Evolutionary conservation across 768 basidiomycete species (phyloP).

Genomic region (Pisolithus tinctorius): DNA sequence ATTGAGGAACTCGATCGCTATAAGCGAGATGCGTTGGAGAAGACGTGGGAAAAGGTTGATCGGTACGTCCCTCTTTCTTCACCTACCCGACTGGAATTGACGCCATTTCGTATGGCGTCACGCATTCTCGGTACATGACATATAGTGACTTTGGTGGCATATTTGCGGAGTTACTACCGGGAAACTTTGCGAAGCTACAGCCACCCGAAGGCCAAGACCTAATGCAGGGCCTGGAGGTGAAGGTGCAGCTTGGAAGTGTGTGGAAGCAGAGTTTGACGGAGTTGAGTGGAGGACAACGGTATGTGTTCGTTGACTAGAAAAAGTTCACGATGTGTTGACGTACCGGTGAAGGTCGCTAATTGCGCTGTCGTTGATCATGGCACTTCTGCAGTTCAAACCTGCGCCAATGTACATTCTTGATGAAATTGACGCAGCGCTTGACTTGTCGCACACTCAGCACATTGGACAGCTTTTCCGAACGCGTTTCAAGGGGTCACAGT

Average conservation of each 20-base stretch:
- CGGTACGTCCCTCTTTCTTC: constrained; percentile 36
- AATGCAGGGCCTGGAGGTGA: constrained; percentile 94
- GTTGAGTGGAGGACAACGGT: constrained; percentile 95
- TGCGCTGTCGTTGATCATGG: constrained; percentile 96
- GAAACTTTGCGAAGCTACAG: constrained; percentile 92
- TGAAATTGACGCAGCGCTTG: constrained; percentile 96
- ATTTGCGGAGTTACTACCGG: constrained; percentile 91
- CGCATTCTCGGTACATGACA: neutral
- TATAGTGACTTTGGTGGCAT: constrained; percentile 91
- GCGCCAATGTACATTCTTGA: constrained; percentile 99
- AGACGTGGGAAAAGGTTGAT: constrained; percentile 96
- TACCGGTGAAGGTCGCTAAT: constrained; percentile 75
- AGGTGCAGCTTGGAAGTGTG: constrained; percentile 87
- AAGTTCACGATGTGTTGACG: constrained; percentile 1
- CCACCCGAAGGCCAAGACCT: constrained; percentile 92
- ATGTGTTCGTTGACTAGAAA: neutral
- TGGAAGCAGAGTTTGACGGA: constrained; percentile 99
- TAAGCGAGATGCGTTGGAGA: constrained; percentile 88
- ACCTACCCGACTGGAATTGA: neutral
- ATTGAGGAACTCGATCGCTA: constrained; percentile 90
- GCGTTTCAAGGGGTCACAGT: constrained; percentile 96
- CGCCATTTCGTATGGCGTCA: too few relatives aligned
- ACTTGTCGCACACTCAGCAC: constrained; percentile 93
- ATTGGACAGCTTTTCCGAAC: constrained; percentile 97
- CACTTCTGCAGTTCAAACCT: constrained; percentile 97